Base-by-base conservation (phyloP, 2,329 filamentous ascomycete species). In the Ampelomyces quisqualis region DNA sequence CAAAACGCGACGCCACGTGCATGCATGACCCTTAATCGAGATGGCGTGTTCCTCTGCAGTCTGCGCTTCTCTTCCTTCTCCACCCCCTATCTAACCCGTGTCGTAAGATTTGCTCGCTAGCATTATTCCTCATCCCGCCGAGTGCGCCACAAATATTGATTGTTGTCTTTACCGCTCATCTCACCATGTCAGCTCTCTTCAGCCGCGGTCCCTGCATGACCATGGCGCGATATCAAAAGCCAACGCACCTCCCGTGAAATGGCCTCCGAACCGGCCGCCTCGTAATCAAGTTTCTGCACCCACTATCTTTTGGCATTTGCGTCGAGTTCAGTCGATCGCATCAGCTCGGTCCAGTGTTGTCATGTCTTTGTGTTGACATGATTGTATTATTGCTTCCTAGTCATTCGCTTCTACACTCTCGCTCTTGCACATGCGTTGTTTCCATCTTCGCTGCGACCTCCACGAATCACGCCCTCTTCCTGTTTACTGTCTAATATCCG, bases 201-300 rank as follows among this genome's bases (percentile, higher is more conserved):
- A 41, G 47, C 40, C 42, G 23, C 38, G 24, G 41, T 40, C 40
- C 49, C 44, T 53, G 51, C 49, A 48, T 34, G 41, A 28, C n/a
- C 49, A 45, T 52, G 45, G 47, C 51, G 37, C 43, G 33, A 45
- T 32, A 54, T 46, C 38, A 42, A 49, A 52, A 46, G 47, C 34
- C 47, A 53, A 33, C 51, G 44, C 47, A 53, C 23, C 44, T 40
- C 49, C 42, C 51, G 34, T 43, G 34, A 27, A 10, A 24, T 21
- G 22, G 37, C 37, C 38, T 30, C 38, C 48, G 45, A 39, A 38
- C 37, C 30, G 21, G 17, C 23, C 28, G 19, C 41, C 27, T 36
- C 30, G 23, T 39, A 36, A 43, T 38, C 42, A 42, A 33, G 35
- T 33, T 41, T 39, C 38, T 43, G 37, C 39, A 43, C 35, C 42